Evolutionary conservation across 306 rosid species (phyloP).

Genomic region (Vigna hirtella): DNA sequence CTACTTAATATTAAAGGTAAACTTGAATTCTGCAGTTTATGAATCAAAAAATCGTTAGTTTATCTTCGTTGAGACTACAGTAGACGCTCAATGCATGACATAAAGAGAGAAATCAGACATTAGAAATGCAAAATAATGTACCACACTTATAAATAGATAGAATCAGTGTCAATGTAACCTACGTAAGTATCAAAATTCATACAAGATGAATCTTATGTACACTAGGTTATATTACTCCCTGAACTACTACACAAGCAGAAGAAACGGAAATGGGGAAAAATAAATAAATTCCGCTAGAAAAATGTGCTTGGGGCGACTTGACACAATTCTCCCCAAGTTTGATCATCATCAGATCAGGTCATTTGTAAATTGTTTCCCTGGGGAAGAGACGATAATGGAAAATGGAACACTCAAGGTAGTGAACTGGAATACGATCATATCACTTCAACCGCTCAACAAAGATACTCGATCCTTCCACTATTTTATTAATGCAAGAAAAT

Average conservation of each 20-base stretch:
- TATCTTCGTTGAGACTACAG: neutral
- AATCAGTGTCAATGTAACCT: conserved; percentile 6
- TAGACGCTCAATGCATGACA: neutral
- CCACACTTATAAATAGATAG: neutral
- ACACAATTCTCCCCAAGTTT: conserved; percentile 9
- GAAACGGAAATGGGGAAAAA: neutral
- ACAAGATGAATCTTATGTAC: neutral
- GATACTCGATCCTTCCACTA: neutral
- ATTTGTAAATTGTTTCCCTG: conserved; percentile 18
- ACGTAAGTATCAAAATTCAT: neutral
- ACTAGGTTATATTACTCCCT: conserved; percentile 1
- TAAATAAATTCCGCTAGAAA: neutral
- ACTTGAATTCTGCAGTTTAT: neutral
- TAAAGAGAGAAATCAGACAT: neutral
- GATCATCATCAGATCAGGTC: neutral
- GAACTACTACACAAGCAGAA: neutral
- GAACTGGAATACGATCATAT: neutral
- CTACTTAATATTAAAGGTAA: neutral
- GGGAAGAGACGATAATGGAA: conserved; percentile 1
- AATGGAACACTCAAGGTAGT: conserved; percentile 16
- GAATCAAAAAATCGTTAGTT: neutral
- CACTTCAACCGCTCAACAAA: conserved; percentile 15
- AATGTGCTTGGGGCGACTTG: neutral
- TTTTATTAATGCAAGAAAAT: conserved; percentile 13
- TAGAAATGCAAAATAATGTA: neutral